Base-by-base conservation (phyloP, 169 alveolate species). In the Amoebophrya sp. region DNA sequence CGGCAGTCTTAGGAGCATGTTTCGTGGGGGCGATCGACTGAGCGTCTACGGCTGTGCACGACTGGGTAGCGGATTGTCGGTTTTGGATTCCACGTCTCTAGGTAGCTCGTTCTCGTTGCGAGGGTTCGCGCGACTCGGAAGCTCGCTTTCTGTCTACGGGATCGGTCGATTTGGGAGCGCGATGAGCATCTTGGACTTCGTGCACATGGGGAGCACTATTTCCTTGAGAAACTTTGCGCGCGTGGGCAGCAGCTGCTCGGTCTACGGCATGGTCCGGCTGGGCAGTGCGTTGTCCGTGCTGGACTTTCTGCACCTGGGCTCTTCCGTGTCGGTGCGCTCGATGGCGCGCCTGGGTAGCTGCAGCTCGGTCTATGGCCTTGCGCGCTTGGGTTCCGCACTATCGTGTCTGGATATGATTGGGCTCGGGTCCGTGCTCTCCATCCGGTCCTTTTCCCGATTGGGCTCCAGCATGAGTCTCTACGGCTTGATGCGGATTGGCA, bases 401-500 rank as follows among this genome's bases (percentile, higher is more conserved):
- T 2, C 47, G 0, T 38, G 40, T 33, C n/a, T 53, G n/a, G 92
- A 65, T 36, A 65, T 26, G 89, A 26, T 65, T 10, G 38, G 89
- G 2, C 1, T 65, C 18, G 90, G 34, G 26, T 89, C 90, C 54
- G 91, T 41, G 65, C 55, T 89, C 40, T 89, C 91, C 36, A 89
- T 89, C 36, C 91, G 91, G 65, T 89, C 53, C 36, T 65, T 65
- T 36, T 29, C 38, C 33, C 83, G 83, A 36, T 33, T 76, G 2
- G 94, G 41, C 26, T 36, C 76, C 40, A n/a, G 76, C 33, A 14
- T 34, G 90, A 40, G 54, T 1, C 3, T 34, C 14, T 93, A 93
- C 65, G 94, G 94, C 34, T 39, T 93, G 78, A 83, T 83, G 24
- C 53, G 94, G 14, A 41, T 55, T 6, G 94, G 83, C 78, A n/a